phyloP scores from a whole-genome alignment of 805 yeast species.

The Kregervanrija delftensis region DNA sequence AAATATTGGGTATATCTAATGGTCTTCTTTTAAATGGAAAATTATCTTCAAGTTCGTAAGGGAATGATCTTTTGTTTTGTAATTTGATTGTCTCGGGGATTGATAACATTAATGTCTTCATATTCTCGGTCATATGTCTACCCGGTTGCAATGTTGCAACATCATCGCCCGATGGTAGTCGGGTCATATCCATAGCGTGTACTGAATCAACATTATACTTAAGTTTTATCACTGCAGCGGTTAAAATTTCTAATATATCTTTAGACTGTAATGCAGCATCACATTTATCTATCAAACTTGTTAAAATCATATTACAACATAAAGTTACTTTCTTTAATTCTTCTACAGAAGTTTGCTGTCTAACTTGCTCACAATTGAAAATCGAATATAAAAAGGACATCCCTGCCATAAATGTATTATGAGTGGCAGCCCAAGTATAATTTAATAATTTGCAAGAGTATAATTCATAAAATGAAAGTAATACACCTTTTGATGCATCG shows the following conservation, averaged over 20 bases:
- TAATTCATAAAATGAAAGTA: slow-evolving; percentile 54
- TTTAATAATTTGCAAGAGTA: slow-evolving; percentile 54
- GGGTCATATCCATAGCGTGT: slow-evolving; percentile 19
- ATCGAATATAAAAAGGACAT: slow-evolving; percentile 74
- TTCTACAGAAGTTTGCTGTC: slow-evolving; percentile 37
- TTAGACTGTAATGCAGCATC: slow-evolving; percentile 72
- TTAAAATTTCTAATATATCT: slow-evolving; percentile 63
- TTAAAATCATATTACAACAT: slow-evolving; percentile 51
- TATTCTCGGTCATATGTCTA: slow-evolving; percentile 32
- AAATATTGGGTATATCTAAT: too few relatives aligned
- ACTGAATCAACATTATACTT: slow-evolving; percentile 30
- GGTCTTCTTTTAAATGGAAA: too few relatives aligned
- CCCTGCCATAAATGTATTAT: slow-evolving; percentile 83
- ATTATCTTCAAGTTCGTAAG: background rate
- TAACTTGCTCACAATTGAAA: slow-evolving; percentile 56
- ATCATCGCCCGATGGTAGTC: slow-evolving; percentile 22
- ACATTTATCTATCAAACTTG: slow-evolving; percentile 59
- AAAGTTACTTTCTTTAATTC: slow-evolving; percentile 43
- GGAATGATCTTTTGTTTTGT: slow-evolving; percentile 6
- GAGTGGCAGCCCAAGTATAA: slow-evolving; percentile 92
- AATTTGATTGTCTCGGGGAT: slow-evolving; percentile 19
- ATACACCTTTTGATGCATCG: slow-evolving; percentile 60
- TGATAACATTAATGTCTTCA: slow-evolving; percentile 32
- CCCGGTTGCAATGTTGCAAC: slow-evolving; percentile 27
- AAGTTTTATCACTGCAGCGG: slow-evolving; percentile 63